Conservation (phyloP, 2,329 filamentous ascomycete genomes). For the Ophiostoma sp. region DNA sequence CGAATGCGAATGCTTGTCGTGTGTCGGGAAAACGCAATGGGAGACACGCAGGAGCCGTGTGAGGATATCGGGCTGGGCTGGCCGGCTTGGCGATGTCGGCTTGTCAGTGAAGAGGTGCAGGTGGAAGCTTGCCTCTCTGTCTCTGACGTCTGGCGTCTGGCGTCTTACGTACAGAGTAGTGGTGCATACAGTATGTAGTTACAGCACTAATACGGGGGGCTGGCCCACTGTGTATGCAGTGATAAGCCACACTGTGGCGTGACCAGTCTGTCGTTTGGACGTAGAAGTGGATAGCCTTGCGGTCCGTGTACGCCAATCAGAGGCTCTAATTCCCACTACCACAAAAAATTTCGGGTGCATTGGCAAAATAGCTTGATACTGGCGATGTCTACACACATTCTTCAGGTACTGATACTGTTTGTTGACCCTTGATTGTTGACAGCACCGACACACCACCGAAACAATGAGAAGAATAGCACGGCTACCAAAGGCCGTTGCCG, state of each 20-base stretch:
- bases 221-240: slow-evolving; percentile 1
- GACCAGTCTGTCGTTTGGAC: background rate
- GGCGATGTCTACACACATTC: background rate
- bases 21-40: background rate
- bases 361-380: background rate
- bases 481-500: slow-evolving; percentile 29
- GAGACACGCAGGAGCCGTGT: background rate
- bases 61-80: background rate
- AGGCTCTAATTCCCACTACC: slow-evolving; percentile 5
- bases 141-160: background rate
- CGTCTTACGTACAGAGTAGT: background rate
- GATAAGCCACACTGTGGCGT: slow-evolving; percentile 23
- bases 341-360: slow-evolving; percentile 14
- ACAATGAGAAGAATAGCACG: slow-evolving; percentile 43
- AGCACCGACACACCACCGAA: background rate
- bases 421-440: background rate
- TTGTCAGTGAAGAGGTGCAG: background rate
- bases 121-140: background rate
- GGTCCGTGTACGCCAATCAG: slow-evolving; percentile 14
- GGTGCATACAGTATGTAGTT: background rate
- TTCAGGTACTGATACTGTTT: background rate
- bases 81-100: background rate
- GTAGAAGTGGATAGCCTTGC: background rate
- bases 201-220: slow-evolving; percentile 2
- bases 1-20: background rate